Percentiles rank a stretch among this genome's conserved stretches.
These are phyloP conservation scores for Talaromyces borbonicus DNA, from an alignment of 495 filamentous ascomycete genomes.

Conservation along the genomic window DNA sequence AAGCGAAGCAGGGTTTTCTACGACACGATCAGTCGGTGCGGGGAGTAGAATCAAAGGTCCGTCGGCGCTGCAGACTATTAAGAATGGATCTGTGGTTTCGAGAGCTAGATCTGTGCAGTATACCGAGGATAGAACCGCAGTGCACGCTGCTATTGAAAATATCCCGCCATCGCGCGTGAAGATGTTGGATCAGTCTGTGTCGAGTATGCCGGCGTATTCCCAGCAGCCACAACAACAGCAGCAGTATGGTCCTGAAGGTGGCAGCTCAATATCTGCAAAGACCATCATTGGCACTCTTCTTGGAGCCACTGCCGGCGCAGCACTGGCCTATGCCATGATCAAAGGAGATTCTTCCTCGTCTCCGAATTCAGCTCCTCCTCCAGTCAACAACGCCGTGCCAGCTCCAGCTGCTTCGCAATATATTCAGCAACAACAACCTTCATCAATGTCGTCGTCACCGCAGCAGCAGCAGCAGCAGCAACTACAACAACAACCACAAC, in stretches of 20 bases:
- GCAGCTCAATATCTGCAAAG: slow-evolving; percentile 33
- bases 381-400: not conserved
- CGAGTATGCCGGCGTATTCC: too few relatives aligned
- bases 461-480: not conserved
- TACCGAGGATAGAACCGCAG: slow-evolving; percentile 15
- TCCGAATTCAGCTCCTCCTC: slow-evolving; percentile 36
- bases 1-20: not conserved
- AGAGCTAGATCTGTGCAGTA: slow-evolving; percentile 22
- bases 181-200: not conserved
- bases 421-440: slow-evolving; percentile 9
- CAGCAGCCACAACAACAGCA: slow-evolving; percentile 5
- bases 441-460: too few relatives aligned
- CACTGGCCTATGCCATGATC: slow-evolving; percentile 62
- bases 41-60: not conserved
- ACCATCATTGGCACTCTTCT: slow-evolving; percentile 66
- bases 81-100: slow-evolving; percentile 32
- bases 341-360: slow-evolving; percentile 41
- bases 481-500: slow-evolving; percentile 18
- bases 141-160: slow-evolving; percentile 18
- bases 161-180: slow-evolving; percentile 8
- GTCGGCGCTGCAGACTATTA: slow-evolving; percentile 22
- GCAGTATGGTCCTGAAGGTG: slow-evolving; percentile 21
- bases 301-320: slow-evolving; percentile 66
- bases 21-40: not conserved
- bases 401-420: slow-evolving; percentile 18